These are phyloP conservation scores for Postia placenta DNA, from an alignment of 768 basidiomycete genomes.

Conservation along the genomic window DNA sequence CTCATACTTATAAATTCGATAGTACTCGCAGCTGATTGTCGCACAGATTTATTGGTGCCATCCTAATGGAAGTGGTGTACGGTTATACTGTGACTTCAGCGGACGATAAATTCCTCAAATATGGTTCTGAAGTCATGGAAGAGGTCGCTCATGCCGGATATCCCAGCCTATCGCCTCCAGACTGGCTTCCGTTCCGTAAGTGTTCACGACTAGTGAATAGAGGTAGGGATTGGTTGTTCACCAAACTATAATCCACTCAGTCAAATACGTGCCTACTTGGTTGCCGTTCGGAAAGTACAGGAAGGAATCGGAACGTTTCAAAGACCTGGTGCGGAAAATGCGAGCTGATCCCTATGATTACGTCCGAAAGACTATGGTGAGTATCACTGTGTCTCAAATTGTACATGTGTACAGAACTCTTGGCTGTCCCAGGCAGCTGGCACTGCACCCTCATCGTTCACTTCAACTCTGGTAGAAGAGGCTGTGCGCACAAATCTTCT, in stretches of 20 bases:
- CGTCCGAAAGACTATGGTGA: conserved; percentile 8
- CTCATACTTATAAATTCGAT: no score
- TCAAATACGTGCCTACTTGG: conserved; percentile 30
- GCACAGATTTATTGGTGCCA: conserved; percentile 26
- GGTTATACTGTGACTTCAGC: conserved; percentile 5
- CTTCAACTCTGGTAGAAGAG: neutral
- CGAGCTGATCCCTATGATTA: conserved; percentile 17
- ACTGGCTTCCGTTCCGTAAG: conserved; percentile 27
- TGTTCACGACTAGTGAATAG: no score
- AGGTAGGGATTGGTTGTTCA: no score
- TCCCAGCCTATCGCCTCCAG: conserved; percentile 15
- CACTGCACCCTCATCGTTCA: neutral
- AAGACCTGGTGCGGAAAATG: conserved; percentile 8
- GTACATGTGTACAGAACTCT: neutral
- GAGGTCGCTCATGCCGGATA: conserved; percentile 2
- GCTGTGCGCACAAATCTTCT: neutral
- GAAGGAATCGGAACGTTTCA: conserved; percentile 12
- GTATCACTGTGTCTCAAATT: conserved; percentile 4
- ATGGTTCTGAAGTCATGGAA: conserved; percentile 6
- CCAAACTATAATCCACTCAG: no score
- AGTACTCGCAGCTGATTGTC: no score
- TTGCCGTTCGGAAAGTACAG: conserved; percentile 34
- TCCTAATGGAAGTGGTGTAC: conserved; percentile 24
- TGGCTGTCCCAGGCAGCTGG: neutral
- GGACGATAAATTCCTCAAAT: conserved; percentile 11